Evolutionary conservation across 1,284 basidiomycete species (phyloP), one percentile per base, ranked within the genome.

Genomic region (Trametes sp.): DNA sequence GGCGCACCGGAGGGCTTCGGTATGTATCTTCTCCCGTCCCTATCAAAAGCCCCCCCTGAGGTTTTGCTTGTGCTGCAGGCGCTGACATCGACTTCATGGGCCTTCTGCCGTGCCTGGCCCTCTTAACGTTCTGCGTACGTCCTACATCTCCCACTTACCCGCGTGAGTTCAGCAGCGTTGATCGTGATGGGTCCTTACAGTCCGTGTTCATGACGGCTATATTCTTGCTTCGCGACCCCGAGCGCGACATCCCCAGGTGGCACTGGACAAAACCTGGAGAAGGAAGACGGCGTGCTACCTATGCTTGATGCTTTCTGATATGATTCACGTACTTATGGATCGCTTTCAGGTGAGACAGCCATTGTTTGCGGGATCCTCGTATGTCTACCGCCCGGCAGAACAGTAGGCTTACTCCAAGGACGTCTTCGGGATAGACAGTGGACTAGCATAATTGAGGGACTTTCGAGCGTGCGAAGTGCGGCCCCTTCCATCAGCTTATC

Each of bases 1-100:
- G 69, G 69, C 1, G 71, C 71, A 2, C 69, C 68, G 1, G 51
- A 49, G n/a, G 69, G 68, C 4, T 72, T 72, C 35, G 70, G 70
- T 72, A 49, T 58, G 14, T 1, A 36, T 8, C 24, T 10, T 16
- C 10, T 26, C 24, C 42, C 4, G 7, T 9, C 11, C 28, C 23
- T 31, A n/a, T 16, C n/a, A n/a, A n/a, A n/a, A n/a, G n/a, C 3
- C n/a, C 21, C 11, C n/a, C 5, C 29, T 24, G 31, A 41, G 10
- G 31, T n/a, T 46, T 8, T 24, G 4, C 2, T 31, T 4, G 21
- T 11, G n/a, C 21, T 4, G 3, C 31, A 53, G 51, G 51, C 14
- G 51, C 51, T 10, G 51, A 28, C 7, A 53, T 53, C 51, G 70
- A 72, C 58, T 72, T 71, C 42, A 59, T 72, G 33, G 69, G 67